Base-by-base conservation (phyloP, 306 rosid species). In the Castanopsis chinensis region DNA sequence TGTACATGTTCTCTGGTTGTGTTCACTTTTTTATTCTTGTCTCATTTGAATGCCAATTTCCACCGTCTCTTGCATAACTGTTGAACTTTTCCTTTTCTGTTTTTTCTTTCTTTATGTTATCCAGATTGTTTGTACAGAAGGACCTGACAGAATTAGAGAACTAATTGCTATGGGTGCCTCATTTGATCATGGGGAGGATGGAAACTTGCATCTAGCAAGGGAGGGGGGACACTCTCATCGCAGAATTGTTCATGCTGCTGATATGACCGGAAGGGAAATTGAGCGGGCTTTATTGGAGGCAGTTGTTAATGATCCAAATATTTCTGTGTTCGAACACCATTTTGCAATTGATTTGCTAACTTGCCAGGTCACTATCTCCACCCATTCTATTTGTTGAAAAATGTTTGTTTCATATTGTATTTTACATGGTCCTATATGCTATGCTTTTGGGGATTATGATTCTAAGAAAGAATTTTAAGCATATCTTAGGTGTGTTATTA, bases 71-170 rank as follows among this genome's bases (percentile, higher is more conserved):
- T 57, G 54, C 58, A 35, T 57, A 25, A 21, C 45, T 23, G 23
- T 63, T 55, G 56, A 54, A 35, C 41, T 4, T 30, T 76, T 71
- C 56, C 52, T 81, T 37, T 7, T 37, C 21, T 74, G 72, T 49
- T 71, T 83, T 11, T 49, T 49, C 0, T 68, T 83, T 43, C 61
- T 56, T 69, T 81, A 20, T 86, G 69, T 85, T 81, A 51, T 85
- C 17, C 86, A 95, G 99, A 94, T 95, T 88, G 99, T 95, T 12
- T 95, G 99, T 84, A 91, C 95, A n/a, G 99, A 95, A 87, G 99
- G 99, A 57, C 98, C 98, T 4, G 97, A 92, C 52, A 87, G 99
- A 90, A 89, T 95, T 52, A 90, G 87, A 81, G 99, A 95, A 87
- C 79, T 95, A 77, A 93, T 95, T 81, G 89, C 96, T 53, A 95